Conservation (phyloP, 768 basidiomycete genomes). For the Hygrophoropsis aurantiaca region DNA sequence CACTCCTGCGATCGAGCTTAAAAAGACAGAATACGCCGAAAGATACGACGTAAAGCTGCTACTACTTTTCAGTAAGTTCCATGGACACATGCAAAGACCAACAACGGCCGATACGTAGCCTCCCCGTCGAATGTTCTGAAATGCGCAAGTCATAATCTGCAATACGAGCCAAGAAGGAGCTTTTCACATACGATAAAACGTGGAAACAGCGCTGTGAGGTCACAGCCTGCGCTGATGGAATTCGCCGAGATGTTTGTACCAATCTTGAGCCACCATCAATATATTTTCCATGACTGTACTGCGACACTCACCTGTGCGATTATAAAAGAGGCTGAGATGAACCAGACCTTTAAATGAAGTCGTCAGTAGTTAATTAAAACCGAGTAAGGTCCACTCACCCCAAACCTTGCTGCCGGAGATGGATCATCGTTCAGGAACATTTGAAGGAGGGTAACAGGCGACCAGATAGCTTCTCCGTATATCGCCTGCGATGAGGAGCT, state of each 20-base stretch:
- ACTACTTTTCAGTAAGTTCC: constrained; percentile 67
- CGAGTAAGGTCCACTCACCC: constrained; percentile 31
- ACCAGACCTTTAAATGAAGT: constrained; percentile 49
- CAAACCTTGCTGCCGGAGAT: constrained; percentile 60
- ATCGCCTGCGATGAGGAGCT: constrained; percentile 68
- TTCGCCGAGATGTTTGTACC: constrained; percentile 73
- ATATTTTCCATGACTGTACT: neutral
- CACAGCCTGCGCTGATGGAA: constrained; percentile 74
- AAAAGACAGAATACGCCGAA: constrained; percentile 74
- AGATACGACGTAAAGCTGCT: constrained; percentile 77
- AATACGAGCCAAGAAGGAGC: neutral
- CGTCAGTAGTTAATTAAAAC: constrained; percentile 1
- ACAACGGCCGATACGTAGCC: constrained; percentile 75
- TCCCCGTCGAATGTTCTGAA: constrained; percentile 72
- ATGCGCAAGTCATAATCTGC: neutral
- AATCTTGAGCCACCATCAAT: constrained; percentile 1
- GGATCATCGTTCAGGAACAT: constrained; percentile 61
- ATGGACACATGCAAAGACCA: constrained; percentile 68
- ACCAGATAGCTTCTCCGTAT: constrained; percentile 74
- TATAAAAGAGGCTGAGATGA: constrained; percentile 71
- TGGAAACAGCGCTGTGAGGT: constrained; percentile 71
- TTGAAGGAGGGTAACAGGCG: constrained; percentile 63
- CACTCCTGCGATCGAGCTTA: constrained; percentile 76
- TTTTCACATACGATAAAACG: constrained; percentile 55
- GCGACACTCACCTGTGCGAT: constrained; percentile 55